A percentile compares a stretch with the other conserved stretches of the same genome.
These are phyloP conservation scores for Cercospora beticola DNA, from an alignment of 2,329 filamentous ascomycete genomes.

Conservation along the genomic window DNA sequence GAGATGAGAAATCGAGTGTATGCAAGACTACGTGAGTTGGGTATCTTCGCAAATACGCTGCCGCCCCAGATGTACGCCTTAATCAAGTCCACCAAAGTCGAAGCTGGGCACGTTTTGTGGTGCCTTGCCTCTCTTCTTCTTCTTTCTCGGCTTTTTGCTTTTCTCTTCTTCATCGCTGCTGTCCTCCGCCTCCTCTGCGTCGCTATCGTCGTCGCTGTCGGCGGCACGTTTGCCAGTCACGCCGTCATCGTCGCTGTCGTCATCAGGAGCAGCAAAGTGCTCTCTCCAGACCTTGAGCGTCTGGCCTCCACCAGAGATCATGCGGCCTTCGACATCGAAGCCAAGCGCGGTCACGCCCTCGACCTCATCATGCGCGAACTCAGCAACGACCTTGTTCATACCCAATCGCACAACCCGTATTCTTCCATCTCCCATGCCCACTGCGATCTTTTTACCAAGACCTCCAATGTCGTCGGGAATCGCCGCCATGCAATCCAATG, in stretches of 20 bases:
- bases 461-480: slow-evolving; percentile 69
- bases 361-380: slow-evolving; percentile 76
- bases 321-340: slow-evolving; percentile 80
- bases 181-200: slow-evolving; percentile 36
- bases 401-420: slow-evolving; percentile 76
- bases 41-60: slow-evolving; percentile 11
- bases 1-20: not conserved
- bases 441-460: slow-evolving; percentile 69
- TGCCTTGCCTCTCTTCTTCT: slow-evolving; percentile 41
- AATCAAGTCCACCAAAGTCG: slow-evolving; percentile 37
- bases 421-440: slow-evolving; percentile 77
- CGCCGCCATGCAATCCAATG: slow-evolving; percentile 72
- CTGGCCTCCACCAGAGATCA: slow-evolving; percentile 86
- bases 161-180: slow-evolving; percentile 47
- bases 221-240: slow-evolving; percentile 47
- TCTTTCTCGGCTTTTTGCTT: slow-evolving; percentile 46
- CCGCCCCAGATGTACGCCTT: slow-evolving; percentile 7
- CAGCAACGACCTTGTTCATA: slow-evolving; percentile 66
- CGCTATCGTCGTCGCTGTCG: slow-evolving; percentile 50
- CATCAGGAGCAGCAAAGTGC: slow-evolving; percentile 57
- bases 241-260: slow-evolving; percentile 48
- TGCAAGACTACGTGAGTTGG: slow-evolving; percentile 2
- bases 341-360: slow-evolving; percentile 79
- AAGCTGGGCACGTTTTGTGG: slow-evolving; percentile 26
- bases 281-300: slow-evolving; percentile 89